phyloP scores from a whole-genome alignment of 2,329 filamentous ascomycete species.

The Periconia sp. region DNA sequence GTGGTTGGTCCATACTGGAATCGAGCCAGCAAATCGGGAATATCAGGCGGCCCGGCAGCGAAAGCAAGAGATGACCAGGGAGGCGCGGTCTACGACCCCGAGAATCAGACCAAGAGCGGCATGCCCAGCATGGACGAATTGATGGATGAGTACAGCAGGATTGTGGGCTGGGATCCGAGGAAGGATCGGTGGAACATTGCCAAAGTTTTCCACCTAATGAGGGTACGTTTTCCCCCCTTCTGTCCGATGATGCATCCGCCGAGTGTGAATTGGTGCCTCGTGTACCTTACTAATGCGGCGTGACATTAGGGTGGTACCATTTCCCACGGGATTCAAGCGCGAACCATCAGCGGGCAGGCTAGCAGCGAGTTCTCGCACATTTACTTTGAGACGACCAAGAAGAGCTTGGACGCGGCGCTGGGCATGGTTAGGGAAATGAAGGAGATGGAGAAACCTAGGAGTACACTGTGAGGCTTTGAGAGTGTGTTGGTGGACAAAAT shows the following conservation, averaged over 20 bases:
- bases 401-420: constrained; percentile 36
- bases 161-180: constrained; percentile 73
- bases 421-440: constrained; percentile 34
- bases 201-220: constrained; percentile 44
- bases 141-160: constrained; percentile 68
- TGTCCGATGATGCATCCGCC: too few species aligned
- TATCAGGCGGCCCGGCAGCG: constrained; percentile 44
- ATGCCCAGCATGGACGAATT: constrained; percentile 66
- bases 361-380: constrained; percentile 44
- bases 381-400: constrained; percentile 43
- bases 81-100: constrained; percentile 36
- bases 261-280: neutral
- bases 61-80: constrained; percentile 45
- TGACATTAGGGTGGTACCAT: constrained; percentile 37
- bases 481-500: too few species aligned
- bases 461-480: constrained; percentile 30
- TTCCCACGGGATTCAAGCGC: constrained; percentile 42
- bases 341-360: constrained; percentile 43
- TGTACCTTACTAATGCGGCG: constrained; percentile 8
- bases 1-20: constrained; percentile 61
- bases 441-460: constrained; percentile 27
- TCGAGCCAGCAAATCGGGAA: constrained; percentile 37
- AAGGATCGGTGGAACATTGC: constrained; percentile 41
- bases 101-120: constrained; percentile 61
- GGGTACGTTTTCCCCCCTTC: constrained; percentile 21